phyloP scores from a whole-genome alignment of 768 basidiomycete genomes.

The Dacryopinax primogenitus region DNA sequence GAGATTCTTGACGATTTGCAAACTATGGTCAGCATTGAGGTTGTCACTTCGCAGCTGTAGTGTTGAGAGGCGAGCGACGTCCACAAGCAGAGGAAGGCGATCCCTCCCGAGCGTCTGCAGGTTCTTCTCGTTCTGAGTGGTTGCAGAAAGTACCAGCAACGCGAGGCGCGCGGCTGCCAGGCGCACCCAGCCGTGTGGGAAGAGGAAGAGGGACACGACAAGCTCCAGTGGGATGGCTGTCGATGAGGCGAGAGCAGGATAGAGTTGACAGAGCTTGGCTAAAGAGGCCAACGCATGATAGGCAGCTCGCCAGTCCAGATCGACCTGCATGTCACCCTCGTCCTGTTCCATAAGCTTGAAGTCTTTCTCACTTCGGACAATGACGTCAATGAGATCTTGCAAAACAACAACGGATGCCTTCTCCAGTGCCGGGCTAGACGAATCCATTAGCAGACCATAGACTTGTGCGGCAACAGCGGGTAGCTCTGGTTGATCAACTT shows the following conservation, averaged over 20 bases:
- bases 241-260: constrained; percentile 26
- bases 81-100: constrained; percentile 33
- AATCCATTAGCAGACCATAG: constrained; percentile 66
- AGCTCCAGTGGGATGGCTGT: constrained; percentile 45
- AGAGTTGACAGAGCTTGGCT: constrained; percentile 42
- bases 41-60: constrained; percentile 71
- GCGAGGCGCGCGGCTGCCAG: constrained; percentile 56
- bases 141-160: neutral
- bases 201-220: constrained; percentile 56
- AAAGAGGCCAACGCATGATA: constrained; percentile 66
- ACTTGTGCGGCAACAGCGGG: constrained; percentile 66
- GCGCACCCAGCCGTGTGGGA: constrained; percentile 92
- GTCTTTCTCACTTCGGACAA: constrained; percentile 35
- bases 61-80: constrained; percentile 59
- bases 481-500: constrained; percentile 47
- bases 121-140: neutral
- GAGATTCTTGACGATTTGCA: constrained; percentile 85
- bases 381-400: constrained; percentile 41
- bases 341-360: constrained; percentile 28
- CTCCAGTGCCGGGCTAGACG: constrained; percentile 27
- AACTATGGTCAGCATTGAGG: constrained; percentile 53
- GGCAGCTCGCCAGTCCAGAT: constrained; percentile 65
- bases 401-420: constrained; percentile 40
- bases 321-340: constrained; percentile 39
- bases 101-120: neutral